Evolutionary conservation across 2,329 filamentous ascomycete species (phyloP).

Genomic region (Cladosporium phlei): DNA sequence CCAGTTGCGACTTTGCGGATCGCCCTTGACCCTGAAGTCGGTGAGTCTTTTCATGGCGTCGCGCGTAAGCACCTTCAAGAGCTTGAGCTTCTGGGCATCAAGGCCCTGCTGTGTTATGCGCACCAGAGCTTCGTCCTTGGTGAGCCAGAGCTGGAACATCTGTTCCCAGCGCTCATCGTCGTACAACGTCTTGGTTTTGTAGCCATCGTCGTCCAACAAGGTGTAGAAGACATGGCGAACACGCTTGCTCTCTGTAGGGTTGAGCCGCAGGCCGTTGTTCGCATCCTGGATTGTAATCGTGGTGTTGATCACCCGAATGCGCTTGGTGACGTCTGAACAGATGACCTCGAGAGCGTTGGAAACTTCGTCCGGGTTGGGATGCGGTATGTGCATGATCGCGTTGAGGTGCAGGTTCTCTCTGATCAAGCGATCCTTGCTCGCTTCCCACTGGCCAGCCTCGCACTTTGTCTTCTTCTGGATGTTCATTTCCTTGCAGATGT

Average conservation of each 20-base stretch:
- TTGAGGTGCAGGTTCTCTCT: conserved; percentile 61
- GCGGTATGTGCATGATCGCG: conserved; percentile 52
- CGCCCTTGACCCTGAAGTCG: conserved; percentile 58
- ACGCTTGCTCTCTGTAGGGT: conserved; percentile 62
- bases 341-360: conserved; percentile 71
- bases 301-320: conserved; percentile 61
- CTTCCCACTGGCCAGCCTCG: conserved; percentile 68
- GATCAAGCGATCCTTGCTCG: conserved; percentile 63
- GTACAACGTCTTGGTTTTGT: conserved; percentile 68
- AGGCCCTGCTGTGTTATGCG: conserved; percentile 21
- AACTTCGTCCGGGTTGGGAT: conserved; percentile 57
- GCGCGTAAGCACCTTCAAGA: conserved; percentile 65
- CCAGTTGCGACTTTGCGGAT: conserved; percentile 44
- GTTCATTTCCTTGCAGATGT: conserved; percentile 62
- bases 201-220: conserved; percentile 60
- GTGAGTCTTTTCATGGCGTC: conserved; percentile 74
- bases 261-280: conserved; percentile 66
- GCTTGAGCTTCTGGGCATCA: conserved; percentile 51
- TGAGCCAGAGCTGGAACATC: conserved; percentile 65
- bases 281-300: conserved; percentile 70
- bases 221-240: conserved; percentile 63
- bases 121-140: not conserved
- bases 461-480: conserved; percentile 73
- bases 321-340: conserved; percentile 76
- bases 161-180: conserved; percentile 67